Evolutionary conservation across 2,329 filamentous ascomycete genomes (phyloP).

Genomic region (Neoarthrinium moseri): DNA sequence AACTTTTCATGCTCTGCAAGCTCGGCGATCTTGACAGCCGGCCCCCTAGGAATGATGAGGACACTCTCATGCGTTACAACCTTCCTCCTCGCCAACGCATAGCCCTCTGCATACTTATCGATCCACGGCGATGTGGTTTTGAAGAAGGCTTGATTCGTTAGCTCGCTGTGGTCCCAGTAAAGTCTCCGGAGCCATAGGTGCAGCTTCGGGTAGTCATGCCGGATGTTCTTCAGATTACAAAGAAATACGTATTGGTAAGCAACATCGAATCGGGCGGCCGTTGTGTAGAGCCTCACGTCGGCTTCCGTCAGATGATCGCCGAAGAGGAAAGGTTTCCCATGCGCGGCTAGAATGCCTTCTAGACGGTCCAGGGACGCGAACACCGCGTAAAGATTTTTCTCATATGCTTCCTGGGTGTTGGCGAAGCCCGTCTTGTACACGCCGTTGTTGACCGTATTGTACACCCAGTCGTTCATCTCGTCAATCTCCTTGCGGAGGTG

Average conservation of each 20-base stretch:
- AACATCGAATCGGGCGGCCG: constrained; percentile 66
- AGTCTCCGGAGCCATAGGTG: constrained; percentile 67
- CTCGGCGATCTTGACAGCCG: constrained; percentile 23
- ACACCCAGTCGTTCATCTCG: constrained; percentile 66
- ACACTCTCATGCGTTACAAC: constrained; percentile 25
- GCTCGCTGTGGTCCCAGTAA: constrained; percentile 61
- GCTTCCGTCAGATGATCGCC: constrained; percentile 63
- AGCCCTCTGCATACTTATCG: constrained; percentile 26
- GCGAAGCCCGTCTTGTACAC: constrained; percentile 64
- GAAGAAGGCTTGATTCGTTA: constrained; percentile 57
- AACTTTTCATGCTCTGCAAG: constrained; percentile 20
- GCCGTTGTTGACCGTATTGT: constrained; percentile 49
- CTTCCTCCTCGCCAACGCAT: constrained; percentile 22
- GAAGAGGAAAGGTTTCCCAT: constrained; percentile 57
- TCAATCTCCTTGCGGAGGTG: constrained; percentile 58
- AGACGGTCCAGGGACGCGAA: constrained; percentile 65
- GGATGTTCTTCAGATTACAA: constrained; percentile 63
- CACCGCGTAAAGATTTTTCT: constrained; percentile 56
- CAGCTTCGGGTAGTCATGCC: constrained; percentile 63
- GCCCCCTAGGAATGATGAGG: constrained; percentile 27
- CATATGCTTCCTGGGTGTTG: constrained; percentile 63
- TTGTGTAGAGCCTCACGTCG: constrained; percentile 67
- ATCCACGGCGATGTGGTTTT: constrained; percentile 63
- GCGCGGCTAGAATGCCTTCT: constrained; percentile 53
- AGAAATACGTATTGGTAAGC: constrained; percentile 67